These are phyloP conservation scores for Colletotrichum lini DNA, from an alignment of 2,329 filamentous ascomycete genomes.

Conservation along the genomic window DNA sequence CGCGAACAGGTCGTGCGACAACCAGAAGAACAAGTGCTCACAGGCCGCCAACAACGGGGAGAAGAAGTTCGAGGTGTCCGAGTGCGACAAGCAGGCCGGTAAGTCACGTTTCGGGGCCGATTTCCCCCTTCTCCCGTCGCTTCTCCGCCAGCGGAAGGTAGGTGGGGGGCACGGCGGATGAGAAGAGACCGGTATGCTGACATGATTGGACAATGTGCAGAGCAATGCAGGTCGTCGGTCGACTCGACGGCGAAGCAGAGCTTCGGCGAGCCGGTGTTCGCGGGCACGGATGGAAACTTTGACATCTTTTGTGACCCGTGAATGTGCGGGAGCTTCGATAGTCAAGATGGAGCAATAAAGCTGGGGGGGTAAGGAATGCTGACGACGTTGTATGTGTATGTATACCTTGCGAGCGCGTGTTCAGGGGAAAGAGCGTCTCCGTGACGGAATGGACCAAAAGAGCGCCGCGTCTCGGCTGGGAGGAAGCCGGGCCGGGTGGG, in stretches of 20 bases:
- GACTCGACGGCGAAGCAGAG: slow-evolving; percentile 46
- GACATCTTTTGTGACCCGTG: slow-evolving; percentile 63
- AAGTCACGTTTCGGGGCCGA: slow-evolving; percentile 44
- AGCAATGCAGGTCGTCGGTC: slow-evolving; percentile 55
- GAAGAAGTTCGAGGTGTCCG: slow-evolving; percentile 54
- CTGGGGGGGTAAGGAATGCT: background rate
- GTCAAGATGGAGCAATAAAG: background rate
- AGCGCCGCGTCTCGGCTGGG: no score
- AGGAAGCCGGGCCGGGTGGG: background rate
- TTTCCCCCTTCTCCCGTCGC: background rate
- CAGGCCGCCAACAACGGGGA: slow-evolving; percentile 56
- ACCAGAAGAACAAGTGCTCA: slow-evolving; percentile 65
- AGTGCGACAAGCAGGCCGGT: slow-evolving; percentile 64
- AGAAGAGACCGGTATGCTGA: background rate
- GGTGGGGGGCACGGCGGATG: background rate
- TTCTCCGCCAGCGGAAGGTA: background rate
- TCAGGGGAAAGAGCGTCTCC: background rate
- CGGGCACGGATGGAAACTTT: slow-evolving; percentile 59
- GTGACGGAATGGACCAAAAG: background rate
- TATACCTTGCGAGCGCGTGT: background rate
- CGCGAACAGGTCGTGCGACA: slow-evolving; percentile 61
- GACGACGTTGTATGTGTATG: background rate
- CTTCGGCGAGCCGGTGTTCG: slow-evolving; percentile 50
- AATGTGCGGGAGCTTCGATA: slow-evolving; percentile 15
- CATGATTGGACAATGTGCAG: slow-evolving; percentile 46